Evolutionary conservation across 1,284 basidiomycete genomes (phyloP), one percentile per base, ranked within the genome.

Genomic region (Apiotrichum gracile): DNA sequence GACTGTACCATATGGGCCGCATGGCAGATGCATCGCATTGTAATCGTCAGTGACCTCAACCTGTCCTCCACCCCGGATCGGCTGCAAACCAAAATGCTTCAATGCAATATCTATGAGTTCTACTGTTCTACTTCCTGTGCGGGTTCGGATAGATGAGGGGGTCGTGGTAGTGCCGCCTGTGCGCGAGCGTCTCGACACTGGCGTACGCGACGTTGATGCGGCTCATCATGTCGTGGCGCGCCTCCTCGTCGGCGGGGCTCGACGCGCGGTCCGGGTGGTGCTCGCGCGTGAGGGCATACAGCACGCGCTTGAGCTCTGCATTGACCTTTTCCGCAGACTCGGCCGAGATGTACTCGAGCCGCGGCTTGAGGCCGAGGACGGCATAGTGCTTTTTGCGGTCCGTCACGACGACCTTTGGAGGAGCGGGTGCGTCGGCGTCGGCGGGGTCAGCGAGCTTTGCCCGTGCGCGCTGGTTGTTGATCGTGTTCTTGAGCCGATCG

Each of bases 341-440:
- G 22, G 41, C 29, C 38, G 38, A 33, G 38, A 63, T 29, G 19
- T 47, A 47, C 5, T 52, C 45, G 14, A 19, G n/a, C 4, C 47
- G 45, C 6, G 47, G 49, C 26, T 25, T 27, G 29, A 63, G 26
- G 10, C 53, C 54, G 1, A 61, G 46, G 3, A n/a, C 16, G 14
- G 26, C 26, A 40, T 63, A 63, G 38, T 54, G 57, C 1, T 51
- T 50, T 25, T 42, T 34, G 19, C 33, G 45, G 34, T 61, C 60
- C 10, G 46, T 35, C 12, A 61, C 19, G 10, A 38, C 19, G 10
- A 29, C 21, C 33, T 10, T 17, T 21, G 19, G 6, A 4, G 19
- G 2, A 1, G 37, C n/a, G 10, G n/a, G 12, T 7, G 22, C 41
- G 8, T 37, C n/a, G 37, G 46, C 37, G 13, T 38, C 4, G 7